Conservation (phyloP, 352 stramenopile genomes). For the Globisporangium nodosum region DNA sequence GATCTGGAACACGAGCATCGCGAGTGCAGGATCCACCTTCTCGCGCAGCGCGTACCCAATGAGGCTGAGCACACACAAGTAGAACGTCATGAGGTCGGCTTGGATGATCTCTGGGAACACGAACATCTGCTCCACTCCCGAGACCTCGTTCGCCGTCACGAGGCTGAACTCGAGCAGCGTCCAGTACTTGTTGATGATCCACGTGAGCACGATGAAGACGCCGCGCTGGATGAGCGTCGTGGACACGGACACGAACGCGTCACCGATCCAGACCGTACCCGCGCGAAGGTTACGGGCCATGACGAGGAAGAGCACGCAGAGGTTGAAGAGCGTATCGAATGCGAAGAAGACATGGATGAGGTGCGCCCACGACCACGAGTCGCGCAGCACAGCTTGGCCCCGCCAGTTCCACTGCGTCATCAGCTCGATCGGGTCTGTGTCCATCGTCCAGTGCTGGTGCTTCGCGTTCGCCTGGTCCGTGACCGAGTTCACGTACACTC, state of each 20-base stretch:
- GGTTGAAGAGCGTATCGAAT: slow-evolving; percentile 28
- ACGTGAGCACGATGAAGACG: slow-evolving; percentile 24
- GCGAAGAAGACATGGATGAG: slow-evolving; percentile 39
- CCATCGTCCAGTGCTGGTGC: slow-evolving; percentile 14
- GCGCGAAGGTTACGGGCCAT: slow-evolving; percentile 28
- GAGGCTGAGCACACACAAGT: neutral
- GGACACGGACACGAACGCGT: slow-evolving; percentile 43
- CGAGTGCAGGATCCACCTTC: slow-evolving; percentile 3
- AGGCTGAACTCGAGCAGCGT: slow-evolving; percentile 31
- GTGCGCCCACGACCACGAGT: slow-evolving; percentile 51
- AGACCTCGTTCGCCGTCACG: slow-evolving; percentile 7
- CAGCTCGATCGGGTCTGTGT: slow-evolving; percentile 7
- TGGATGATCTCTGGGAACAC: slow-evolving; percentile 4
- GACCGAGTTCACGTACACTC: slow-evolving; percentile 18
- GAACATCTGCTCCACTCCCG: slow-evolving; percentile 1
- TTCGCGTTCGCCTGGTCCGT: slow-evolving; percentile 34
- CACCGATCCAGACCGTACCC: slow-evolving; percentile 38
- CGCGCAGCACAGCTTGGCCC: slow-evolving; percentile 21
- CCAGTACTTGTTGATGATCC: slow-evolving; percentile 43
- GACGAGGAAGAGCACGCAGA: slow-evolving; percentile 32
- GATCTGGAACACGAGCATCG: slow-evolving; percentile 4
- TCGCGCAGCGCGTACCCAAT: slow-evolving; percentile 1
- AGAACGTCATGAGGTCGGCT: slow-evolving; percentile 11
- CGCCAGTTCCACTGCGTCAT: slow-evolving; percentile 8
- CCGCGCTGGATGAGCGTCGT: slow-evolving; percentile 26